These are phyloP conservation scores for Schwanniomyces polymorphus DNA, from an alignment of 805 yeast genomes.

Conservation along the genomic window DNA sequence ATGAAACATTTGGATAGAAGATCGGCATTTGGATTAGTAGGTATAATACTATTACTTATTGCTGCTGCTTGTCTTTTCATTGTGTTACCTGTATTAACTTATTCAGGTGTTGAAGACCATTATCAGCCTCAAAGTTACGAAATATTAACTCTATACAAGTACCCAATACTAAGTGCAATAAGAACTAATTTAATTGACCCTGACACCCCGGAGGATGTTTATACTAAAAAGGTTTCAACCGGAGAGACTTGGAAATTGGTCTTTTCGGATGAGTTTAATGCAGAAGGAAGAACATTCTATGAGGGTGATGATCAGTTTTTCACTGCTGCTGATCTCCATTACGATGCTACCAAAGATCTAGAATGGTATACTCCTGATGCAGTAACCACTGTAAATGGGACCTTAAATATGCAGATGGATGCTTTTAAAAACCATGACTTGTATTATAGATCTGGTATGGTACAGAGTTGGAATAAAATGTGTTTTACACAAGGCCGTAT, in stretches of 20 bases:
- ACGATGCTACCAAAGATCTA: constrained; percentile 83
- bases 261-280: constrained; percentile 88
- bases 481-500: constrained; percentile 84
- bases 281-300: constrained; percentile 87
- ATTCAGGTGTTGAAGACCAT: constrained; percentile 58
- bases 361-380: constrained; percentile 98
- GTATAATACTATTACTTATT: constrained; percentile 54
- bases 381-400: constrained; percentile 71
- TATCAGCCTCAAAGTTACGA: constrained; percentile 35
- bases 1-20: constrained; percentile 64
- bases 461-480: constrained; percentile 88
- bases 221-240: constrained; percentile 50
- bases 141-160: constrained; percentile 52
- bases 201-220: constrained; percentile 62
- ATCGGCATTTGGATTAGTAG: constrained; percentile 62
- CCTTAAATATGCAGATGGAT: constrained; percentile 69
- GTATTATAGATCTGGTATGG: constrained; percentile 85
- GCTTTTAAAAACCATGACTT: constrained; percentile 78
- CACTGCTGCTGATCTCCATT: constrained; percentile 80
- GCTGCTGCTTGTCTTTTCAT: constrained; percentile 73
- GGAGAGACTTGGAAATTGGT: constrained; percentile 76
- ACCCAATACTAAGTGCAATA: constrained; percentile 57
- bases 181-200: constrained; percentile 63
- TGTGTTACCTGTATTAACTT: constrained; percentile 81
- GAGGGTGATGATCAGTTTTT: constrained; percentile 91